Evolutionary conservation across 2,329 filamentous ascomycete genomes (phyloP).

Genomic region (Trichoderma afroharzianum): DNA sequence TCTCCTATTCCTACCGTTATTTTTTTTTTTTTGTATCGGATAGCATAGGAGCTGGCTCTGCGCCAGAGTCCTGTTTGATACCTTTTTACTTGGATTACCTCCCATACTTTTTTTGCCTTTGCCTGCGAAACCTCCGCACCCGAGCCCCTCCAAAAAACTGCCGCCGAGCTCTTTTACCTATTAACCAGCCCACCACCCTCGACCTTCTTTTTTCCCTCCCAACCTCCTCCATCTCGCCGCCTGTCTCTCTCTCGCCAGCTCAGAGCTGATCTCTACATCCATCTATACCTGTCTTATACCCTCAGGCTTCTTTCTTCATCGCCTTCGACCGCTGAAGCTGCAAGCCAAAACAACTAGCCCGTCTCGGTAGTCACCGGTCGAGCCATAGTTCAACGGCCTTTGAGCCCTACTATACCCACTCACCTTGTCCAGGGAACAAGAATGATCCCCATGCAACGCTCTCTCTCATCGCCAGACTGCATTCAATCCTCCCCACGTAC

Average conservation of each 20-base stretch:
- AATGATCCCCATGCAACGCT: conserved; percentile 62
- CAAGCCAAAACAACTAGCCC: background rate
- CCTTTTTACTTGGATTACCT: background rate
- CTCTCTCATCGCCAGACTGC: conserved; percentile 59
- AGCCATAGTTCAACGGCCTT: conserved; percentile 2
- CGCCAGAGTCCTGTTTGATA: conserved; percentile 14
- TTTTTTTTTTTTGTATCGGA: background rate
- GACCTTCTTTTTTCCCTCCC: background rate
- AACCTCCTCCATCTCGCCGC: background rate
- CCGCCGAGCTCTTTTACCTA: background rate
- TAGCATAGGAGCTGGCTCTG: conserved; percentile 17
- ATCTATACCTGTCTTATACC: background rate
- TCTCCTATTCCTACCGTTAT: background rate
- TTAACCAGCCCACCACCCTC: background rate
- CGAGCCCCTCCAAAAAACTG: conserved; percentile 13
- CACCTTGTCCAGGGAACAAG: conserved; percentile 43
- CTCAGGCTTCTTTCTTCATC: background rate
- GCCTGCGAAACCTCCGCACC: background rate
- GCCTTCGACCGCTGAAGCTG: background rate
- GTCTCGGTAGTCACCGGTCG: conserved; percentile 17
- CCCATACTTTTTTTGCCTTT: background rate
- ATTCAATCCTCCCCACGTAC: conserved; percentile 57
- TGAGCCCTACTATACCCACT: background rate
- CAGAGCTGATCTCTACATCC: background rate
- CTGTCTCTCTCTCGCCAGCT: background rate